A percentile compares a stretch with the other conserved stretches of the same genome.
These are phyloP conservation scores for Acacia crassicarpa DNA, from an alignment of 306 rosid species.

Conservation along the genomic window DNA sequence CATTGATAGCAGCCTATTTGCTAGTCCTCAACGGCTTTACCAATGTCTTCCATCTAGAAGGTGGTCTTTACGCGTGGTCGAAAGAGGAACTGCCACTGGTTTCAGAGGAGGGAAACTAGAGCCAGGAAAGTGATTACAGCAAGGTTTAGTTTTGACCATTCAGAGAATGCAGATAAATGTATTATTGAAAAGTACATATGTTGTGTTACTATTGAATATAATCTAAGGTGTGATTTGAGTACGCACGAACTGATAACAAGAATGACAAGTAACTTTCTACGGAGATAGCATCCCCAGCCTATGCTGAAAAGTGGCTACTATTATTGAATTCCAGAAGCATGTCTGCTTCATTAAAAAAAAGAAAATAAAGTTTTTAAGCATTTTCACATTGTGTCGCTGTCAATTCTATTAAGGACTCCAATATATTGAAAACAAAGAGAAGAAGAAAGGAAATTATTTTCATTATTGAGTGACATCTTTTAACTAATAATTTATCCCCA, in stretches of 20 bases:
- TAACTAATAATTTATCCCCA: no score
- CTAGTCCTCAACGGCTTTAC: slow-evolving; percentile 79
- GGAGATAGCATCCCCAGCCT: slow-evolving; percentile 18
- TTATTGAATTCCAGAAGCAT: slow-evolving; percentile 19
- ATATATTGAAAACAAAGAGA: not conserved
- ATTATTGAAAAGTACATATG: slow-evolving; percentile 27
- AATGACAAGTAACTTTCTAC: slow-evolving; percentile 15
- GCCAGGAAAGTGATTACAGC: slow-evolving; percentile 17
- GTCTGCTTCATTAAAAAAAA: not conserved
- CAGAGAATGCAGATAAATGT: slow-evolving; percentile 34
- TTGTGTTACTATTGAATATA: slow-evolving; percentile 30
- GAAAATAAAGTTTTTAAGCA: slow-evolving; percentile 12
- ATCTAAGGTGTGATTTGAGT: slow-evolving; percentile 28
- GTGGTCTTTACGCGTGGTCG: slow-evolving; percentile 85
- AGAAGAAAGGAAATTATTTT: not conserved
- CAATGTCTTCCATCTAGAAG: slow-evolving; percentile 93
- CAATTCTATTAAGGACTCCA: not conserved
- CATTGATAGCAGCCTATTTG: slow-evolving; percentile 97
- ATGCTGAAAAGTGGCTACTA: slow-evolving; percentile 13
- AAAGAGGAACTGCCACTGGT: slow-evolving; percentile 70
- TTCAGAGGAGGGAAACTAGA: slow-evolving; percentile 53
- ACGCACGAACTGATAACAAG: slow-evolving; percentile 23
- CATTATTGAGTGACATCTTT: not conserved
- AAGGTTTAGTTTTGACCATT: slow-evolving; percentile 50
- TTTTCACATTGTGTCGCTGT: not conserved